These are phyloP conservation scores for Saxophila tyrrhenica DNA, from an alignment of 495 filamentous ascomycete species.

Conservation along the genomic window DNA sequence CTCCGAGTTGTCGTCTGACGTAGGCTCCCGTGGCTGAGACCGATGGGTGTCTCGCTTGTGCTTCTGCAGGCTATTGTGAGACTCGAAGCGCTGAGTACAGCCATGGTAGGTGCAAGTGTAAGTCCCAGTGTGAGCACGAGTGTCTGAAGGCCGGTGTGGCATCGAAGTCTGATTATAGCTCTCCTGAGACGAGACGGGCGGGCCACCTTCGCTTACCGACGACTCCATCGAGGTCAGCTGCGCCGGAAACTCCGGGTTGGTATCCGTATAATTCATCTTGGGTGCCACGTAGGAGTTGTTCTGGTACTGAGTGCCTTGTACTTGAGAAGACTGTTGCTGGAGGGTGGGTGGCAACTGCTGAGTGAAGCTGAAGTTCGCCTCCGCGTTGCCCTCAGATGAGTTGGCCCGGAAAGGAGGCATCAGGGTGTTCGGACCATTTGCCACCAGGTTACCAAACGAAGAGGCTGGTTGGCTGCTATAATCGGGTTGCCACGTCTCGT, in stretches of 20 bases:
- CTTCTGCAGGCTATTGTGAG: slow-evolving; percentile 74
- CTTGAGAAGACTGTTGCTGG: slow-evolving; percentile 3
- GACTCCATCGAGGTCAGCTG: slow-evolving; percentile 55
- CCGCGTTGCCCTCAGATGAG: slow-evolving; percentile 14
- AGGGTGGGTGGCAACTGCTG: slow-evolving; percentile 6
- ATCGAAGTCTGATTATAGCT: slow-evolving; percentile 22
- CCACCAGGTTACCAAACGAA: slow-evolving; percentile 24
- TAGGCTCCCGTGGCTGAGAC: slow-evolving; percentile 18
- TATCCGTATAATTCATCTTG: slow-evolving; percentile 13
- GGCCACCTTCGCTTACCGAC: slow-evolving; percentile 43
- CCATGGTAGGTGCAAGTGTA: slow-evolving; percentile 95
- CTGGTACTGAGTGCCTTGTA: slow-evolving; percentile 8
- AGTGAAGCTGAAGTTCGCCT: not conserved
- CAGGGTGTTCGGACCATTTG: slow-evolving; percentile 3
- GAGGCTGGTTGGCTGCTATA: slow-evolving; percentile 5
- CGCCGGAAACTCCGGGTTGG: slow-evolving; percentile 46
- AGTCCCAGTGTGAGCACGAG: slow-evolving; percentile 67
- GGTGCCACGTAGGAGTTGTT: slow-evolving; percentile 17
- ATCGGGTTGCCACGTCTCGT: slow-evolving; percentile 11
- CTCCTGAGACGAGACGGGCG: slow-evolving; percentile 17
- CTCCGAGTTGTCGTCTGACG: not conserved
- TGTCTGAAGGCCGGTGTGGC: slow-evolving; percentile 44
- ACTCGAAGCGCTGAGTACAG: slow-evolving; percentile 79
- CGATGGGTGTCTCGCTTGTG: slow-evolving; percentile 93
- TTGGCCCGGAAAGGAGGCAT: slow-evolving; percentile 14